These are phyloP conservation scores for Xylaria intraflava DNA, from an alignment of 495 filamentous ascomycete species.

Conservation along the genomic window DNA sequence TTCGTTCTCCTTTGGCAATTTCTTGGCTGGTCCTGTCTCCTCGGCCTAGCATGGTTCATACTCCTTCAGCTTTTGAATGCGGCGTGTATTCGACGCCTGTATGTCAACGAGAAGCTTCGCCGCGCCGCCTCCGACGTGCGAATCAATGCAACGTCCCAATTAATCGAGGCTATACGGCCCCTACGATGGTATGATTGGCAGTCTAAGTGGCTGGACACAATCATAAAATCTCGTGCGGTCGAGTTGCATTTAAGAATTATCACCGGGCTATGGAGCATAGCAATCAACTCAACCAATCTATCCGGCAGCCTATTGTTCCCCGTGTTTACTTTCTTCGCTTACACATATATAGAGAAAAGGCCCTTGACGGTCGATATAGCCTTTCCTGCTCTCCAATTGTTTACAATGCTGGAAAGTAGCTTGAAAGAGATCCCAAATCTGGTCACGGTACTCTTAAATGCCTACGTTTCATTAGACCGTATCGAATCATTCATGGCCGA, in stretches of 20 bases:
- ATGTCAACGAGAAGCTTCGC: conserved; percentile 58
- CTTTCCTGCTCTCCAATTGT: conserved; percentile 75
- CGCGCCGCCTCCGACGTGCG: conserved; percentile 62
- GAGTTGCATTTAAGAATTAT: conserved; percentile 63
- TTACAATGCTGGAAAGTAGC: conserved; percentile 61
- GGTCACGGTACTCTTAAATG: conserved; percentile 66
- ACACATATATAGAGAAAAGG: conserved; percentile 59
- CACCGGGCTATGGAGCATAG: conserved; percentile 52
- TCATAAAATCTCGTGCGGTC: conserved; percentile 61
- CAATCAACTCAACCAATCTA: conserved; percentile 55
- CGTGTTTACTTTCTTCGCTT: conserved; percentile 70
- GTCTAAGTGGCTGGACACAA: conserved; percentile 63
- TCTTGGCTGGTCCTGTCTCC: conserved; percentile 70
- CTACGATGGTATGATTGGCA: conserved; percentile 87
- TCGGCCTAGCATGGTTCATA: conserved; percentile 60
- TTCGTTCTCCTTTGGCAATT: conserved; percentile 64
- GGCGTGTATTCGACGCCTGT: conserved; percentile 51
- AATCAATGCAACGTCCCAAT: conserved; percentile 68
- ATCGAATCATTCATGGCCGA: conserved; percentile 80
- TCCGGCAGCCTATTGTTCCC: conserved; percentile 66
- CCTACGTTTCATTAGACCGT: conserved; percentile 65
- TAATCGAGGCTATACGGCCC: conserved; percentile 77
- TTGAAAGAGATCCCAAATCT: conserved; percentile 64
- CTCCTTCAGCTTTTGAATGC: conserved; percentile 59
- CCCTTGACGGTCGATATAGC: conserved; percentile 67